Conservation (phyloP, 1,284 basidiomycete species). For the Pseudozyma sp. region DNA sequence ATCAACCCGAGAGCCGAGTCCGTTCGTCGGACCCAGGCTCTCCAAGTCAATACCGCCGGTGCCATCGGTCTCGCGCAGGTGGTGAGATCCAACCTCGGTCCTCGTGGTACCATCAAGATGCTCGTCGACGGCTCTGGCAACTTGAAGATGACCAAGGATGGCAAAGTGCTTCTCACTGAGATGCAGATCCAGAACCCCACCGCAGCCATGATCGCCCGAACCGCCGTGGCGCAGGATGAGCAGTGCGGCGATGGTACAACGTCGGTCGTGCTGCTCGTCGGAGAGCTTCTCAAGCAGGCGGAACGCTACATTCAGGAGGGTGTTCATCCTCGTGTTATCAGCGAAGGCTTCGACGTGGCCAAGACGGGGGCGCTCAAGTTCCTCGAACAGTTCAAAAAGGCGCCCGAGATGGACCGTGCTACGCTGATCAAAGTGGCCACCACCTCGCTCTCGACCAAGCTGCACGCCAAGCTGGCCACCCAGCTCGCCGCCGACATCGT, state of each 20-base stretch:
- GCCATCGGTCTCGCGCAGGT: slow-evolving; percentile 98
- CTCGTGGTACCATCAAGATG: slow-evolving; percentile 87
- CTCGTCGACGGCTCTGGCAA: slow-evolving; percentile 98
- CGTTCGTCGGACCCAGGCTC: slow-evolving; percentile 87
- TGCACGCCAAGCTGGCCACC: slow-evolving; percentile 84
- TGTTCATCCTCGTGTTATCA: slow-evolving; percentile 96
- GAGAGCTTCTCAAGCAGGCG: slow-evolving; percentile 96
- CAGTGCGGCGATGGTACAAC: slow-evolving; percentile 99
- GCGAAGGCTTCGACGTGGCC: slow-evolving; percentile 93
- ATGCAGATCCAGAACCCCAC: slow-evolving; percentile 99
- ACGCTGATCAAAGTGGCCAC: slow-evolving; percentile 91
- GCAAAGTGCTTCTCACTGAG: slow-evolving; percentile 96
- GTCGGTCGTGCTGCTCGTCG: slow-evolving; percentile 94
- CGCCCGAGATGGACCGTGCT: slow-evolving; percentile 81
- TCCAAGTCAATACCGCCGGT: slow-evolving; percentile 85
- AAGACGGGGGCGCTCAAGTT: slow-evolving; percentile 97
- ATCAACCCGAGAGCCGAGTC: slow-evolving; percentile 79
- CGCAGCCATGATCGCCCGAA: slow-evolving; percentile 98
- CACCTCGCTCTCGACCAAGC: slow-evolving; percentile 94
- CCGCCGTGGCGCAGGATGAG: slow-evolving; percentile 97
- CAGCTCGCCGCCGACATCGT: slow-evolving; percentile 92
- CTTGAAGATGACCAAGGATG: slow-evolving; percentile 99
- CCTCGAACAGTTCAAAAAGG: slow-evolving; percentile 87
- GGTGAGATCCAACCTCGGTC: slow-evolving; percentile 95
- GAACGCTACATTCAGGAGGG: slow-evolving; percentile 98